Conservation (phyloP, 257 asterid genomes). For the Solanum okadae region DNA sequence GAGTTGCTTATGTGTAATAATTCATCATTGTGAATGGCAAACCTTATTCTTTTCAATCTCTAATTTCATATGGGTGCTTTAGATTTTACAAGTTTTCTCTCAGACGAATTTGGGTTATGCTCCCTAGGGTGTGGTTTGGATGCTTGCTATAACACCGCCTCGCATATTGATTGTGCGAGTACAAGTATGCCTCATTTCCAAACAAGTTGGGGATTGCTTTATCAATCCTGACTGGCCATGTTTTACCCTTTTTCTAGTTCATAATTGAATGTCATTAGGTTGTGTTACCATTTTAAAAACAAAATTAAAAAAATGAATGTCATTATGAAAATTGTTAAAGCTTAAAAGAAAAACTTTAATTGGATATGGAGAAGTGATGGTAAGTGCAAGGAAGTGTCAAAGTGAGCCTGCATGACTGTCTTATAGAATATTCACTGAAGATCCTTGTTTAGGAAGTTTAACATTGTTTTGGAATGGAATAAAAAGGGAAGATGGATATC, state of each 20-base stretch:
- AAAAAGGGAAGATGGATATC: neutral
- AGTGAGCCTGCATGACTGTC: neutral
- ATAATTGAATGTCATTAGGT: neutral
- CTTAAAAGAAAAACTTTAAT: neutral
- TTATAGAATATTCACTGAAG: neutral
- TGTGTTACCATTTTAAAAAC: neutral
- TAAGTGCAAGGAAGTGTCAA: neutral
- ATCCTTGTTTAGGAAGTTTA: neutral
- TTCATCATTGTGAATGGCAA: neutral
- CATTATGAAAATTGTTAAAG: neutral
- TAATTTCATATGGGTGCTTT: neutral
- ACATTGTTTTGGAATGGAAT: neutral
- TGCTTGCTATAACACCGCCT: neutral
- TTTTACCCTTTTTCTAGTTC: neutral
- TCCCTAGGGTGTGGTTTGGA: neutral
- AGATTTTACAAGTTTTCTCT: neutral
- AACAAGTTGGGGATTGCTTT: neutral
- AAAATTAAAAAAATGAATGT: neutral
- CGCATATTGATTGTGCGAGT: neutral
- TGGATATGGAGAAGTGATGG: neutral
- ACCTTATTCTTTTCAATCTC: neutral
- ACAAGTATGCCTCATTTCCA: neutral
- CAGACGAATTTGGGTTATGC: neutral
- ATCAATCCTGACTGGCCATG: neutral
- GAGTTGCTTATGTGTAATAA: neutral